These are phyloP conservation scores for Debaryomyces sp. DNA, from an alignment of 1,139 yeast species.

Conservation along the genomic window DNA sequence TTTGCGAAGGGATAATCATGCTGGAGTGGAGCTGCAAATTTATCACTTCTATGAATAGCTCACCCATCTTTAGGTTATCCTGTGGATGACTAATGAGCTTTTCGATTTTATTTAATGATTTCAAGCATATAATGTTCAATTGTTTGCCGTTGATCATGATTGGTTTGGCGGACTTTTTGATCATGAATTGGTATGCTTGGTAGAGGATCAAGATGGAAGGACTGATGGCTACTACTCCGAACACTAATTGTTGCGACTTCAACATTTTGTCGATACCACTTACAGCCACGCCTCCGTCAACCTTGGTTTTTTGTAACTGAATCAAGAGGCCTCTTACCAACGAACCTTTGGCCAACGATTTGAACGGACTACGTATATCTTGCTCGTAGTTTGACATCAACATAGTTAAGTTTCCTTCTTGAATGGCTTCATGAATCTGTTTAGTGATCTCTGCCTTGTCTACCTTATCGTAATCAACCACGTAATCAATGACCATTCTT, in stretches of 20 bases:
- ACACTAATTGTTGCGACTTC: slow-evolving; percentile 88
- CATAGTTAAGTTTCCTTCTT: slow-evolving; percentile 74
- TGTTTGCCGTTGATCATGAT: slow-evolving; percentile 42
- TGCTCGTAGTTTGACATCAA: slow-evolving; percentile 80
- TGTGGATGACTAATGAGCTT: slow-evolving; percentile 42
- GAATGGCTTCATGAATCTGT: slow-evolving; percentile 46
- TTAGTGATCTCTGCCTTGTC: slow-evolving; percentile 19
- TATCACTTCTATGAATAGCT: slow-evolving; percentile 58
- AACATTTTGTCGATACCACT: slow-evolving; percentile 87
- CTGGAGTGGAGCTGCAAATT: slow-evolving; percentile 54
- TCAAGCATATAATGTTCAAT: slow-evolving; percentile 46
- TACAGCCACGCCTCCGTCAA: slow-evolving; percentile 89
- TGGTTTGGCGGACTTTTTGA: slow-evolving; percentile 34
- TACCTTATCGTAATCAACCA: slow-evolving; percentile 43
- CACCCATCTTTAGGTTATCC: slow-evolving; percentile 41
- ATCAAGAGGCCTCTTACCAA: slow-evolving; percentile 77
- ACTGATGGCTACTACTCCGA: slow-evolving; percentile 86
- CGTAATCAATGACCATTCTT: slow-evolving; percentile 83
- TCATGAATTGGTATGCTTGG: slow-evolving; percentile 31
- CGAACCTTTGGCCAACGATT: slow-evolving; percentile 65
- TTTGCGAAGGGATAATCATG: slow-evolving; percentile 47
- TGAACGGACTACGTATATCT: slow-evolving; percentile 72
- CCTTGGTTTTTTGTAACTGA: slow-evolving; percentile 92
- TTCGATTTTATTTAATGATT: slow-evolving; percentile 60
- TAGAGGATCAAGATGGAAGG: slow-evolving; percentile 72